Percentiles rank a stretch among this genome's conserved stretches.
These are phyloP conservation scores for Neopestalotiopsis rosae DNA, from an alignment of 2,329 filamentous ascomycete genomes.

Conservation along the genomic window DNA sequence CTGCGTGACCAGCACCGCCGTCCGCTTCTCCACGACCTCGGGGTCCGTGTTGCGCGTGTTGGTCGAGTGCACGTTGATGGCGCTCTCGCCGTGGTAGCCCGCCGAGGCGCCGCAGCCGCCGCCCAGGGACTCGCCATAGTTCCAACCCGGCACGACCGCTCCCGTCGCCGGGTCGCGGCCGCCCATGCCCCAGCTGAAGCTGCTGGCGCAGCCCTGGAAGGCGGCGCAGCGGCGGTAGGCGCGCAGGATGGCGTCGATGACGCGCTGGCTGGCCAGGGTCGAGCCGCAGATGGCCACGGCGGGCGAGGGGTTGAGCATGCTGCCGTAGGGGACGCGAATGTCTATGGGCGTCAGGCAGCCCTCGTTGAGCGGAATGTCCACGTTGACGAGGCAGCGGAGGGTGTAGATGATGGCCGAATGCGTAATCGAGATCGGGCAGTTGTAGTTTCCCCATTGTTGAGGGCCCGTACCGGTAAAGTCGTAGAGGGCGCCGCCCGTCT, in stretches of 20 bases:
- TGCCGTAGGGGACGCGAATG: constrained; percentile 25
- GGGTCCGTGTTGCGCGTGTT: constrained; percentile 76
- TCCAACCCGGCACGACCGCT: constrained; percentile 57
- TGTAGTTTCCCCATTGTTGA: constrained; percentile 39
- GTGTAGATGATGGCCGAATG: constrained; percentile 35
- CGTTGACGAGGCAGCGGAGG: constrained; percentile 67
- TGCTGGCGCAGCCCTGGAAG: constrained; percentile 39
- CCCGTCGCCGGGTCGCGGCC: constrained; percentile 22
- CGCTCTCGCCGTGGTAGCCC: constrained; percentile 68
- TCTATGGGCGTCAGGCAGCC: constrained; percentile 59
- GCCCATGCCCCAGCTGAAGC: constrained; percentile 63
- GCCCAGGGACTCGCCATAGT: constrained; percentile 78
- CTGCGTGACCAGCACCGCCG: constrained; percentile 69
- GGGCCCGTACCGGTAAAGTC: constrained; percentile 55
- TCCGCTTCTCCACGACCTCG: constrained; percentile 73
- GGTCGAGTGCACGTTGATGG: constrained; percentile 76
- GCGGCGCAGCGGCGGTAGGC: constrained; percentile 30
- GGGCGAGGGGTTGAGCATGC: constrained; percentile 36
- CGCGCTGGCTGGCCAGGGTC: constrained; percentile 24
- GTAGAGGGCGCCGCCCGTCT: constrained; percentile 73
- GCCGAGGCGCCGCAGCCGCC: constrained; percentile 71
- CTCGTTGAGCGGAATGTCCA: constrained; percentile 78
- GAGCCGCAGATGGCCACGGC: constrained; percentile 25
- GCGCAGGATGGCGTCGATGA: constrained; percentile 19
- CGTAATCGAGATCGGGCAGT: constrained; percentile 33